phyloP scores from a whole-genome alignment of 2,329 filamentous ascomycete species.

The Talaromyces piceae region DNA sequence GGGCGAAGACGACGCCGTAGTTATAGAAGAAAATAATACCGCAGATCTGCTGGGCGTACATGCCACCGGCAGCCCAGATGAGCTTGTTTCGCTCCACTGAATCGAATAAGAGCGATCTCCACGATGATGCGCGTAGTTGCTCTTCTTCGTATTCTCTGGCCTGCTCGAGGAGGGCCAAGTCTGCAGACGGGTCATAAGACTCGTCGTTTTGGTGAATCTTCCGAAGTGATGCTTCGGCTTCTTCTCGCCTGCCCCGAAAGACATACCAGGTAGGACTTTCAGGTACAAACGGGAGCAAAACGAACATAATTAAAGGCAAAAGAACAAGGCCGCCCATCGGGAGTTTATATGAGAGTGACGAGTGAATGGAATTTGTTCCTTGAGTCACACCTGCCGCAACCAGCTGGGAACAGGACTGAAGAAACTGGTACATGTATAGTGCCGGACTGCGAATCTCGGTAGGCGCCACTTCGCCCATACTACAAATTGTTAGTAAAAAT shows the following conservation, averaged over 20 bases:
- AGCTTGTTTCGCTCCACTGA: neutral
- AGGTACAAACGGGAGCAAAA: neutral
- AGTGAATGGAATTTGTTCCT: neutral
- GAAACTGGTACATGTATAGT: conserved; percentile 1
- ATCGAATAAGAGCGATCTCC: conserved; percentile 1
- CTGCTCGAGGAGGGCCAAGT: neutral
- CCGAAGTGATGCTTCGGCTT: neutral
- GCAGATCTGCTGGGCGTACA: neutral
- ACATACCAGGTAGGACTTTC: neutral
- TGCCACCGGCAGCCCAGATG: neutral
- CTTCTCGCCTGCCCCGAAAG: neutral
- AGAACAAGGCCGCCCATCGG: neutral
- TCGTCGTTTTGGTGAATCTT: neutral
- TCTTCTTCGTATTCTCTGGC: neutral
- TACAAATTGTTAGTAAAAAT: neutral
- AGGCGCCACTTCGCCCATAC: conserved; percentile 1
- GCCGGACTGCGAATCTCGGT: neutral
- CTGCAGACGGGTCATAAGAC: neutral
- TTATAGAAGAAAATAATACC: neutral
- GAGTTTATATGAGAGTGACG: neutral
- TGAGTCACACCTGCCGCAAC: neutral
- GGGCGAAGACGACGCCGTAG: neutral
- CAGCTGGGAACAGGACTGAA: conserved; percentile 1
- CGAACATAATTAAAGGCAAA: neutral
- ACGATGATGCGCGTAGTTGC: neutral